phyloP scores from a whole-genome alignment of 768 basidiomycete species.

The Mrakia blollopis region DNA sequence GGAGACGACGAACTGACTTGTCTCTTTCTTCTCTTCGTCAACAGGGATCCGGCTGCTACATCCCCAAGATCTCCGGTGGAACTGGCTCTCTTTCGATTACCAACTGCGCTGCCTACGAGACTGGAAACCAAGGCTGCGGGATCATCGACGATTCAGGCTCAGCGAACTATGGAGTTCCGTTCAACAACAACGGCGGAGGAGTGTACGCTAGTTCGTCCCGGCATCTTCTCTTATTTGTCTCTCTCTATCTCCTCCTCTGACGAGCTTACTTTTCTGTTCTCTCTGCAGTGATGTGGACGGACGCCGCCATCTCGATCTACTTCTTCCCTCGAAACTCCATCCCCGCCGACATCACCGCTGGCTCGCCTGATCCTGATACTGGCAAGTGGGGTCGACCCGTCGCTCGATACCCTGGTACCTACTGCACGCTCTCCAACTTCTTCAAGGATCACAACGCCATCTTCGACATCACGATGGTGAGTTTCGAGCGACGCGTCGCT shows the following conservation, averaged over 20 bases:
- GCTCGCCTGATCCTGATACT: slow-evolving; percentile 59
- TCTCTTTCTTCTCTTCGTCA: slow-evolving; percentile 10
- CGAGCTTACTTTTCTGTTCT: background rate
- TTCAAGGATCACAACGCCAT: slow-evolving; percentile 28
- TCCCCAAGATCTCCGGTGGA: slow-evolving; percentile 54
- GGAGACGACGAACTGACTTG: background rate
- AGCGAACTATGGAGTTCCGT: slow-evolving; percentile 69
- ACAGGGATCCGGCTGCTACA: slow-evolving; percentile 35
- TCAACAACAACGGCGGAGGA: slow-evolving; percentile 80
- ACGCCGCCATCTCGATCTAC: slow-evolving; percentile 26
- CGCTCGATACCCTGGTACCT: slow-evolving; percentile 11
- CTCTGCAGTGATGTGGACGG: slow-evolving; percentile 19
- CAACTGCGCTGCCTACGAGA: slow-evolving; percentile 43
- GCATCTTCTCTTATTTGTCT: too few relatives aligned
- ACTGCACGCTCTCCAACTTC: slow-evolving; percentile 20
- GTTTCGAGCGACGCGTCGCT: background rate
- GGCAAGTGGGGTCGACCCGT: slow-evolving; percentile 17
- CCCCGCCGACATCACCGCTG: slow-evolving; percentile 67
- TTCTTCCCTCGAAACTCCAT: slow-evolving; percentile 72
- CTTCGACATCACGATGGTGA: slow-evolving; percentile 23
- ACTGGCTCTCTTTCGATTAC: slow-evolving; percentile 41
- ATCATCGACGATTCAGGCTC: slow-evolving; percentile 54
- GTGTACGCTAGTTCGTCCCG: slow-evolving; percentile 55
- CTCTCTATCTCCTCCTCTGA: background rate
- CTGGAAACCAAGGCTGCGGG: slow-evolving; percentile 64